These are phyloP conservation scores for Backusella luteola DNA, from an alignment of 192 early-diverging fungal genomes.

Conservation along the genomic window DNA sequence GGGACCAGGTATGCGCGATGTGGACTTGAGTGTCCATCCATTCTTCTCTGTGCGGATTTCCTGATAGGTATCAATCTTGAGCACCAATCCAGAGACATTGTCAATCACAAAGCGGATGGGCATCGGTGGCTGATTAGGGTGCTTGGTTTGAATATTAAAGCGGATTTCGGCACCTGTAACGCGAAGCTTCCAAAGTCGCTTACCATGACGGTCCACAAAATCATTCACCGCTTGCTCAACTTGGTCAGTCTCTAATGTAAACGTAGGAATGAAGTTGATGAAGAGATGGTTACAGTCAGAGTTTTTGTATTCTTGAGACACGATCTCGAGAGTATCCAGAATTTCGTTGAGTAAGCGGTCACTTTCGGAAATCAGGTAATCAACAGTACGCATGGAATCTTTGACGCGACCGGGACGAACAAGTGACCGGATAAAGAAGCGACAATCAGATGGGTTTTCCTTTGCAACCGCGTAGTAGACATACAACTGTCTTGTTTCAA, in stretches of 20 bases:
- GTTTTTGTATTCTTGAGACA: slow-evolving; percentile 84
- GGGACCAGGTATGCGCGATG: slow-evolving; percentile 70
- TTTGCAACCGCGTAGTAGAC: slow-evolving; percentile 94
- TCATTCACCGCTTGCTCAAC: slow-evolving; percentile 83
- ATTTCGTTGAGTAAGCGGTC: slow-evolving; percentile 91
- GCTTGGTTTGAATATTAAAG: slow-evolving; percentile 81
- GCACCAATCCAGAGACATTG: slow-evolving; percentile 88
- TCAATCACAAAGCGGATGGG: slow-evolving; percentile 89
- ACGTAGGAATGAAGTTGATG: slow-evolving; percentile 97
- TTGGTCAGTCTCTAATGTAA: slow-evolving; percentile 79
- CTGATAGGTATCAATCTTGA: slow-evolving; percentile 89
- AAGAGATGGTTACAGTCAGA: slow-evolving; percentile 99
- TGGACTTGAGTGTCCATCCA: slow-evolving; percentile 83
- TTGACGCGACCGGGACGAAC: slow-evolving; percentile 87
- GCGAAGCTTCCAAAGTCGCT: slow-evolving; percentile 89
- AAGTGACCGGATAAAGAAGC: slow-evolving; percentile 96
- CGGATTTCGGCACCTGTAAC: slow-evolving; percentile 95
- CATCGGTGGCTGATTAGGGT: slow-evolving; percentile 49
- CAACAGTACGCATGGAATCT: slow-evolving; percentile 81
- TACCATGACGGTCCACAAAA: slow-evolving; percentile 91
- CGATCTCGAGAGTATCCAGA: slow-evolving; percentile 91
- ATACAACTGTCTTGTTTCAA: slow-evolving; percentile 90
- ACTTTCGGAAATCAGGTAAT: slow-evolving; percentile 92
- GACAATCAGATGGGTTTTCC: slow-evolving; percentile 88
- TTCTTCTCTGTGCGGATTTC: slow-evolving; percentile 82